Percentiles rank a stretch among this genome's conserved stretches.
Conservation (phyloP, 1,139 yeast genomes). For the Yamadazyma dendronema region DNA sequence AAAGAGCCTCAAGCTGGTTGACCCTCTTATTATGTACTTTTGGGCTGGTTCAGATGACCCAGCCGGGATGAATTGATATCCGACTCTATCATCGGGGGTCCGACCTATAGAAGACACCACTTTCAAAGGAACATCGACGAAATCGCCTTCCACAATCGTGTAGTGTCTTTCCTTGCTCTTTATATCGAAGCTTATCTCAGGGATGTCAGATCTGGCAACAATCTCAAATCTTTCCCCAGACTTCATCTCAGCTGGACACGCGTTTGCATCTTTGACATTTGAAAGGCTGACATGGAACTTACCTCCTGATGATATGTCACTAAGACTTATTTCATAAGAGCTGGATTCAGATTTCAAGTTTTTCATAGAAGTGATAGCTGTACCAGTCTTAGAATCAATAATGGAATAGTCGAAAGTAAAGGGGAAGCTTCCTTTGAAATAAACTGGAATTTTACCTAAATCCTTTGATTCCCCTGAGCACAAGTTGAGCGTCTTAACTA, state of each 20-base stretch:
- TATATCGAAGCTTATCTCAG: slow-evolving; percentile 31
- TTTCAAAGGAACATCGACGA: slow-evolving; percentile 56
- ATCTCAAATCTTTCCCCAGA: slow-evolving; percentile 57
- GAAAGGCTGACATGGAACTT: slow-evolving; percentile 60
- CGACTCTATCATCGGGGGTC: slow-evolving; percentile 24
- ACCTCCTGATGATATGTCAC: slow-evolving; percentile 62
- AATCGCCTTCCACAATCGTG: slow-evolving; percentile 61
- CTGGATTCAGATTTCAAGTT: slow-evolving; percentile 29
- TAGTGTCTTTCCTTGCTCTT: slow-evolving; percentile 23
- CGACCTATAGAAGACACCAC: slow-evolving; percentile 30
- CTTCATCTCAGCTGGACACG: slow-evolving; percentile 63
- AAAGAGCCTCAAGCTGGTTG: slow-evolving; percentile 40
- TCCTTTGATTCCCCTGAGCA: slow-evolving; percentile 41
- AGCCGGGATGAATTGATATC: slow-evolving; percentile 1
- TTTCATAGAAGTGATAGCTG: slow-evolving; percentile 36
- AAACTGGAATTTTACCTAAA: slow-evolving; percentile 41
- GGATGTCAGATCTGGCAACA: slow-evolving; percentile 65
- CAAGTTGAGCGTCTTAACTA: slow-evolving; percentile 14
- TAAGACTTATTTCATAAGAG: slow-evolving; percentile 43
- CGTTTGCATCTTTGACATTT: slow-evolving; percentile 67
- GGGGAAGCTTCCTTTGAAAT: slow-evolving; percentile 77
- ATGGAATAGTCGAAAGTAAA: slow-evolving; percentile 59
- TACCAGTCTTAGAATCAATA: slow-evolving; percentile 35
- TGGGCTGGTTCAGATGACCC: slow-evolving; percentile 7
- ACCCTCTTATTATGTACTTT: slow-evolving; percentile 27